A percentile compares a stretch with the other conserved stretches of the same genome.
phyloP scores from a whole-genome alignment of 768 basidiomycete genomes.

The Pleurotus ostreatus region DNA sequence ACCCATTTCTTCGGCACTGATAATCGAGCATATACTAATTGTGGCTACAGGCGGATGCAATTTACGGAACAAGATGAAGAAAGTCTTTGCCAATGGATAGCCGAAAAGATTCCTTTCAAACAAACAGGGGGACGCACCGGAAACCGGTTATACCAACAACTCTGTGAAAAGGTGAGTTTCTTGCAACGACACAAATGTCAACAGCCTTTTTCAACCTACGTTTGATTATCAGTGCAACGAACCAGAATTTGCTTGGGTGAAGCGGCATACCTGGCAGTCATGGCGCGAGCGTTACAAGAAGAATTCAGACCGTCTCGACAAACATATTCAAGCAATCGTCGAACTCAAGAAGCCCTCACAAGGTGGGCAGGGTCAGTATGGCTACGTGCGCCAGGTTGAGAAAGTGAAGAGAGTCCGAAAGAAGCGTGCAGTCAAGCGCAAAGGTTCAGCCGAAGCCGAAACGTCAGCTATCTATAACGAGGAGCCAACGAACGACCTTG shows the following conservation, averaged over 20 bases:
- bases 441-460: slow-evolving; percentile 16
- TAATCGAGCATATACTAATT: not conserved
- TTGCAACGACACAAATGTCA: too few species aligned
- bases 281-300: slow-evolving; percentile 91
- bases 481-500: not conserved
- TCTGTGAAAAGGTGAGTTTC: slow-evolving; percentile 30
- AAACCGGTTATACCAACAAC: slow-evolving; percentile 78
- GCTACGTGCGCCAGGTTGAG: slow-evolving; percentile 71
- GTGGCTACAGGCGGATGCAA: slow-evolving; percentile 56
- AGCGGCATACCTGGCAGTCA: slow-evolving; percentile 84
- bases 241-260: slow-evolving; percentile 76
- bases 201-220: too few species aligned
- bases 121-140: slow-evolving; percentile 80
- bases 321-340: slow-evolving; percentile 60
- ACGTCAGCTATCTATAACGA: slow-evolving; percentile 3
- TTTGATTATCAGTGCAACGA: slow-evolving; percentile 44
- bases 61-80: slow-evolving; percentile 78
- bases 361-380: slow-evolving; percentile 80
- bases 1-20: not conserved
- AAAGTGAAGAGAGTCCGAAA: slow-evolving; percentile 56
- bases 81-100: slow-evolving; percentile 74
- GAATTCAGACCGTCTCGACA: slow-evolving; percentile 64
- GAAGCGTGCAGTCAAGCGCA: slow-evolving; percentile 34
- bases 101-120: slow-evolving; percentile 78
- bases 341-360: slow-evolving; percentile 62